Percentiles rank a stretch among this genome's conserved stretches.
phyloP scores from a whole-genome alignment of 106 monocot species.

The Dactylorhiza incarnata region DNA sequence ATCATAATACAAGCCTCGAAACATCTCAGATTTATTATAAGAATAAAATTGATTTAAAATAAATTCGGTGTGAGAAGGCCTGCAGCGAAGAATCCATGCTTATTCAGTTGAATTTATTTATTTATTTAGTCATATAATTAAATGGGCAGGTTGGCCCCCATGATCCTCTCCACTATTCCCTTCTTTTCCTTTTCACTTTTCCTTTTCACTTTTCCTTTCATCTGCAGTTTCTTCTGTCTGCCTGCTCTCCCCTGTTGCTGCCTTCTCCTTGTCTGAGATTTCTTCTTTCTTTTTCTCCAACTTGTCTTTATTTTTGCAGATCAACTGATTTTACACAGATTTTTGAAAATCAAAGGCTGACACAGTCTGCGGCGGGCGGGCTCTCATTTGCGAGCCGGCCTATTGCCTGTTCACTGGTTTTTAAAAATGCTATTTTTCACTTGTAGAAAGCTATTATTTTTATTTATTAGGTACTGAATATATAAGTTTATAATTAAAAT shows the following conservation, averaged over 20 bases:
- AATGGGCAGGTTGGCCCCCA: not conserved
- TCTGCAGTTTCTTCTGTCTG: not conserved
- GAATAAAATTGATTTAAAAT: not conserved
- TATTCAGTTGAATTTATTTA: not conserved
- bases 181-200: conserved; percentile 6
- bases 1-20: not conserved
- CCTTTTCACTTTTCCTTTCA: not conserved
- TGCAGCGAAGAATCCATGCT: not conserved
- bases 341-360: too few species aligned
- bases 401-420: too few species aligned
- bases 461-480: too few species aligned
- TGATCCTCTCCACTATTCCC: conserved; percentile 2
- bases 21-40: not conserved
- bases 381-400: too few species aligned
- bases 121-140: not conserved
- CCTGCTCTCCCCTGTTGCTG: not conserved
- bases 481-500: too few species aligned
- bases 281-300: not conserved
- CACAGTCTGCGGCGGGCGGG: too few species aligned
- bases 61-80: not conserved
- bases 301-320: not conserved
- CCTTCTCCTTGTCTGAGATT: not conserved
- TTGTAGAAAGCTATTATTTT: too few species aligned
- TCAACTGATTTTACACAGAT: too few species aligned
- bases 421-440: too few species aligned